Evolutionary conservation across 2,329 filamentous ascomycete species (phyloP), one percentile per base, ranked within the genome.

Genomic region (Paecilomyces fulvus): DNA sequence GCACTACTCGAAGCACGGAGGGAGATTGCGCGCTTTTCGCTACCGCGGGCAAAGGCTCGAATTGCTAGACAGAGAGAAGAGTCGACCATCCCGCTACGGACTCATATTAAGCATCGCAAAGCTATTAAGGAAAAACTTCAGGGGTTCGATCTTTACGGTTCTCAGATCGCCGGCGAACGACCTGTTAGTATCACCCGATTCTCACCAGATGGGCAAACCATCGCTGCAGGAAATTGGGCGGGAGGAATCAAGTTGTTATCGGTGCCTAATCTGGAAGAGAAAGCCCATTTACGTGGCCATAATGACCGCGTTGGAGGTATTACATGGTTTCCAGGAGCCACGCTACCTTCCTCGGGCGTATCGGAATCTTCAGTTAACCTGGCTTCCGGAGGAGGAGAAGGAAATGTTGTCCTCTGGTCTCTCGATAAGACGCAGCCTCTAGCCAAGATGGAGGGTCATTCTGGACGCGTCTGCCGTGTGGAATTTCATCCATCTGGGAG

Each of bases 401-500:
- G 89, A 1, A 83, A 89, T 59, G 82, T 99, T 49, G 85, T 96
- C 67, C 80, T 99, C 12, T 99, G 94, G 94, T 92, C 90, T 3
- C 78, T 97, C 50, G 85, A 85, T 49, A 83, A 92, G 69, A 90
- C 96, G 60, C 94, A 89, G 1, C 94, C 94, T 0, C 70, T 96
- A 3, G 83, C 88, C 0, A 95, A 89, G 0, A 79, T 97, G 0
- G 81, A 86, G 23, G 94, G 92, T 0, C 94, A 99, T 68, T 86
- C 83, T 3, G 89, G 88, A 55, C 86, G 94, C 59, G 91, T 99
- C 8, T 96, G 91, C 65, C 85, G 92, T 56, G 87, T 95, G 11
- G 94, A 96, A 58, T 96, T 97, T 67, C 94, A 99, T 63, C 94
- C 94, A 0, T 95, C 90, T 0, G 92, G 92, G 3, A 82, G 82